A percentile compares a stretch with the other conserved stretches of the same genome.
Conservation (phyloP, 768 basidiomycete species). For the Bullera alba region DNA sequence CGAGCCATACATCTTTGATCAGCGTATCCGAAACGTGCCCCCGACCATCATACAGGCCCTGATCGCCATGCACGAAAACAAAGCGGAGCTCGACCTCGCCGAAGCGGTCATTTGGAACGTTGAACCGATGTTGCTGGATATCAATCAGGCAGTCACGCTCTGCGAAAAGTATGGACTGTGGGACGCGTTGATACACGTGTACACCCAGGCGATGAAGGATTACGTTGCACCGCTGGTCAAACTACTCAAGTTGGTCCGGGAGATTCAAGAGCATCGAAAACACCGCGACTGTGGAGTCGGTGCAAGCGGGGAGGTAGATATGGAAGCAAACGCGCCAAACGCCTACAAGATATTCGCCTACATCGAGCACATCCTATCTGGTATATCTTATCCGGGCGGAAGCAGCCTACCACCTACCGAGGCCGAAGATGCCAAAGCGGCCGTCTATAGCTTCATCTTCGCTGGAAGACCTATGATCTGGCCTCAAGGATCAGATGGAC, state of each 20-base stretch:
- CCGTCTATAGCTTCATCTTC: slow-evolving; percentile 76
- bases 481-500: slow-evolving; percentile 66
- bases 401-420: slow-evolving; percentile 62
- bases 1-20: slow-evolving; percentile 72
- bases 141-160: slow-evolving; percentile 81
- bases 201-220: slow-evolving; percentile 78
- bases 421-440: slow-evolving; percentile 61
- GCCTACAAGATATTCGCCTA: slow-evolving; percentile 92
- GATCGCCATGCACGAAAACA: slow-evolving; percentile 67
- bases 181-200: slow-evolving; percentile 90
- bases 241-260: slow-evolving; percentile 67
- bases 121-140: slow-evolving; percentile 79
- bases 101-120: slow-evolving; percentile 95
- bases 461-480: slow-evolving; percentile 69
- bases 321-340: slow-evolving; percentile 60
- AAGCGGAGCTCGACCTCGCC: slow-evolving; percentile 63
- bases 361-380: slow-evolving; percentile 69
- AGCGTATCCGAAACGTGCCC: slow-evolving; percentile 66
- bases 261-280: slow-evolving; percentile 55
- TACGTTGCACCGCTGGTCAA: slow-evolving; percentile 84
- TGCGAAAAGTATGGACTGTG: slow-evolving; percentile 78
- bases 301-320: slow-evolving; percentile 32
- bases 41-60: slow-evolving; percentile 81
- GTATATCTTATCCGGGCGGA: slow-evolving; percentile 78
- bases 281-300: slow-evolving; percentile 25